These are phyloP conservation scores for Fusarium avenaceum DNA, from an alignment of 2,329 filamentous ascomycete genomes.

Conservation along the genomic window DNA sequence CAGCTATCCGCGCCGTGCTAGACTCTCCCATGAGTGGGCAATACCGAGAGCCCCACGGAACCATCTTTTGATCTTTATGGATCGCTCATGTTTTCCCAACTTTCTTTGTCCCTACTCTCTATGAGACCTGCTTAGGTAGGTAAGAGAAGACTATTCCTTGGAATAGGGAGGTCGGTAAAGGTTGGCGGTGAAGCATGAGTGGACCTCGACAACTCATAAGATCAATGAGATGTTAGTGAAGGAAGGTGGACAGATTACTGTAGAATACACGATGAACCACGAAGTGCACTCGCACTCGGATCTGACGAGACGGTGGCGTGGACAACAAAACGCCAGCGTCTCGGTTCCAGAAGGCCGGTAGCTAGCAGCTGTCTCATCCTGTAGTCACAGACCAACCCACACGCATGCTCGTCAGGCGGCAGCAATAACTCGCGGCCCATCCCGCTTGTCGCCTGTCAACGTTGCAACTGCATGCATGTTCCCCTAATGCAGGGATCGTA, in stretches of 20 bases:
- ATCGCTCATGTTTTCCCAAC: background rate
- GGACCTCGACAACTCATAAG: background rate
- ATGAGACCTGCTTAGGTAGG: background rate
- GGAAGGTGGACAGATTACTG: background rate
- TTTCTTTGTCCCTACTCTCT: background rate
- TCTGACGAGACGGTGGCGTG: conserved; percentile 23
- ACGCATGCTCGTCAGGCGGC: conserved; percentile 14
- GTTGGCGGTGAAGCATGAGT: conserved; percentile 16
- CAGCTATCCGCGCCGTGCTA: conserved; percentile 23
- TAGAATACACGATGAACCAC: conserved; percentile 6
- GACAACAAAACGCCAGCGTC: conserved; percentile 29
- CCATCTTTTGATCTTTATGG: conserved; percentile 10
- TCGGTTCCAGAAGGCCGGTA: conserved; percentile 36
- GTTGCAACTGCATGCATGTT: conserved; percentile 25
- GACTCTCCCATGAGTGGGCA: conserved; percentile 25
- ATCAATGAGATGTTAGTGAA: conserved; percentile 6
- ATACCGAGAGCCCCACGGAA: conserved; percentile 8
- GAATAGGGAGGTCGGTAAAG: conserved; percentile 5
- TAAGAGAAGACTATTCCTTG: background rate
- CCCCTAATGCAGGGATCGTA: conserved; percentile 3
- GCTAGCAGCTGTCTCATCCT: conserved; percentile 1
- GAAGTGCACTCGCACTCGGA: conserved; percentile 16
- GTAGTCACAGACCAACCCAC: conserved; percentile 6
- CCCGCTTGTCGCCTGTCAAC: conserved; percentile 15
- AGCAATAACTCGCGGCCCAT: conserved; percentile 23